Base-by-base conservation (phyloP, 1,284 basidiomycete genomes). In the Trametes hirsuta region DNA sequence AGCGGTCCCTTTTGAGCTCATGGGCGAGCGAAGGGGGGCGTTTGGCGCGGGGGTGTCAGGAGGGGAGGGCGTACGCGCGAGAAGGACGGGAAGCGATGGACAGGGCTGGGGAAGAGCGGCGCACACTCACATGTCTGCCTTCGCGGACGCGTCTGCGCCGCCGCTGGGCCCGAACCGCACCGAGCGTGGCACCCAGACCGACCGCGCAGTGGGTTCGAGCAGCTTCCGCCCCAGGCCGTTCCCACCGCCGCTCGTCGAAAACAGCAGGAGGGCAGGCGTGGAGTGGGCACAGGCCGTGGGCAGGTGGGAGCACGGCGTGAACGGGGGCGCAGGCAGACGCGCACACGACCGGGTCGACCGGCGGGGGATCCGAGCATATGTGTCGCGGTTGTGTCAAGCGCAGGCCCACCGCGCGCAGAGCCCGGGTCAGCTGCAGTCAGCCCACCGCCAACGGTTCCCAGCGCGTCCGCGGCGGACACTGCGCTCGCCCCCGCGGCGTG, bases 341-440 rank as follows among this genome's bases (percentile, higher is more conserved):
- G 42, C 47, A 49, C 54, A 42, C 58, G 45, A 15, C 48, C 48
- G 60, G 63, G 46, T 35, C 52, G 40, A 18, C 25, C 55, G 50
- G 44, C 64, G 53, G 61, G 52, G 41, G 46, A 24, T 55, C 64
- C 64, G 64, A 60, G 54, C 46, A 49, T 42, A 58, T 61, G 61
- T 65, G 64, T 65, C 61, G 41, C 15, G 22, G 35, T 55, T 65
- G 64, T 65, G 64, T 65, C 64, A 65, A 55, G 30, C n/a, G 22
- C 42, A 42, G 30, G 30, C 15, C 41, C 41, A 36, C 18, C 42
- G 25, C 18, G 52, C 8, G 25, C 18, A 25, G 51, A 44, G 41
- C 41, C 37, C 22, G 18, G 63, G 64, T 65, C 64, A 65, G 47
- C 61, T 65, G 64, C 4, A 12, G 15, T 21, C 15, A 39, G 41